Evolutionary conservation across 768 basidiomycete genomes (phyloP), one percentile per base, ranked within the genome.

Genomic region (Trametopsis cervina): DNA sequence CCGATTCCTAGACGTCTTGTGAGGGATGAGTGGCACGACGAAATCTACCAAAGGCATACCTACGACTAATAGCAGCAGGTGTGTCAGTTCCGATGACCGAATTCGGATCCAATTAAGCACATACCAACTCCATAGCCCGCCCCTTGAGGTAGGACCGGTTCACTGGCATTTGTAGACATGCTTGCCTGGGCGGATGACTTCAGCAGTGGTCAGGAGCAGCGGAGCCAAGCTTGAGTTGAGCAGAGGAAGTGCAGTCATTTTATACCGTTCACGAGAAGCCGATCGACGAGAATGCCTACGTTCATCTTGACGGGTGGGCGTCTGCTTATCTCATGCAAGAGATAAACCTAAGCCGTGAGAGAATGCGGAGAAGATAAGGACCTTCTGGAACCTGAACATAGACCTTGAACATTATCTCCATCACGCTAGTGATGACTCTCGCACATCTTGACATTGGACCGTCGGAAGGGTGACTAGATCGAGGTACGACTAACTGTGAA

Each of bases 121-220:
- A 43, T 42, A 85, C 85, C 82, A 48, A 87, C 87, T 37, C 89
- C 89, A 72, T 90, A 91, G 27, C 89, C 89, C 12, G 86, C 89
- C 26, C 84, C 86, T 68, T 87, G 83, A 20, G 88, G 88, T 43
- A 89, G 72, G 21, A 83, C 66, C 1, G 66, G 64, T 18, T 58
- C 57, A 29, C 40, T 49, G 10, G 51, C 36, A 50, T 56, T 53
- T 22, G 57, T 45, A 52, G 61, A 56, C 58, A 59, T 59, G 21
- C 2, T 49, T 15, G 7, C 29, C 29, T 7, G 15, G 29, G 29
- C 7, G 15, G 15, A 33, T 15, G 29, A 33, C 29, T 33, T 15
- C 15, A 33, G 29, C 29, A 15, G 29, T 33, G 9, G 29, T 33
- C 29, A 33, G 29, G 9, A 33, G 15, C 29, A 33, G 29, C 29